Evolutionary conservation across 352 stramenopile genomes (phyloP), one percentile per base, ranked within the genome.

Genomic region (Phytopythium chamaehyphon): DNA sequence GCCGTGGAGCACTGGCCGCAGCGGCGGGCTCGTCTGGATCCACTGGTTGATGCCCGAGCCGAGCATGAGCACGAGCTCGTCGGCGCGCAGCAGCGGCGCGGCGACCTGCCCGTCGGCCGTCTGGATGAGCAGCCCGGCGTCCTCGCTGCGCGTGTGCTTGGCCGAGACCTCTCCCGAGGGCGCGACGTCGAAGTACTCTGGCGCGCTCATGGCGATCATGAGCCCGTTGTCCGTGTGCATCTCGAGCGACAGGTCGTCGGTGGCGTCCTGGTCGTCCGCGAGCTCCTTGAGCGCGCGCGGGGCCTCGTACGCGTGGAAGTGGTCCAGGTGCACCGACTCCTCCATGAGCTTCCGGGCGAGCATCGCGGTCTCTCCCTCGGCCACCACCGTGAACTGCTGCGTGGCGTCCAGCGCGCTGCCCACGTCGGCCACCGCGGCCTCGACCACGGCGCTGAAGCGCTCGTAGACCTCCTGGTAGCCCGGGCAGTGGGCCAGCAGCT

Each of bases 11-110:
- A 93, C 83, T 0, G 80, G 64, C 14, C 67, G 76, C 33, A 90
- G 62, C 12, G 64, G 60, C 2, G 73, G 78, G 8, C 47, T 71
- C 21, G 81, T 86, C 53, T 69, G 47, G 51, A 92, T 75, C 80
- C 80, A 93, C 40, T 88, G 61, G 47, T 81, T 68, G 47, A 86
- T 84, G 2, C 77, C 83, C 37, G 78, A 80, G 39, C 83, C 83
- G 1, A 89, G 54, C 83, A 93, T 93, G 46, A 93, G 66, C 60
- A 93, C 68, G 33, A 93, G 68, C 46, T 93, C 83, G 57, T 90
- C 76, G 0, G 66, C 56, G 26, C 85, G 59, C 18, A 90, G 62
- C n/a, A 84, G 51, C 0, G 80, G 80, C 14, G 70, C 76, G 47
- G 89, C 76, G 14, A 71, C 68, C 52, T 87, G 64, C 18, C 76